phyloP scores from a whole-genome alignment of 2,329 filamentous ascomycete genomes.

The Coniochaeta pulveracea region DNA sequence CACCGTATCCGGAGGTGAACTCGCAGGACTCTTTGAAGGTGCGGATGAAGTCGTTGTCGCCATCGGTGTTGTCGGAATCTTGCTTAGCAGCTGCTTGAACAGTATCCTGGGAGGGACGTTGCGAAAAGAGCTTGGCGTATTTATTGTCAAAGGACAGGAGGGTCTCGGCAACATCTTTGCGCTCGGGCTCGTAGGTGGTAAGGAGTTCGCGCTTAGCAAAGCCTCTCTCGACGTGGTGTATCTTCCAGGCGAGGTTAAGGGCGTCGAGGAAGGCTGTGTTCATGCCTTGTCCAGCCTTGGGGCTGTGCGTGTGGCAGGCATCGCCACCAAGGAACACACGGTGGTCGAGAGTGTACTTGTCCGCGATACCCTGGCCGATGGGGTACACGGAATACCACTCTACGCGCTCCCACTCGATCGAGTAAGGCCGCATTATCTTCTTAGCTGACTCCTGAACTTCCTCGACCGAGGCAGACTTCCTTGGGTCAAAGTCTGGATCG shows the following conservation, averaged over 20 bases:
- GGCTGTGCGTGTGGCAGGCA: constrained; percentile 67
- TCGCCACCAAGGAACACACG: constrained; percentile 67
- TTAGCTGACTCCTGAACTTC: constrained; percentile 56
- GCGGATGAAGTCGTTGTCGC: constrained; percentile 73
- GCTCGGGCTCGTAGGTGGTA: constrained; percentile 77
- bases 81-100: constrained; percentile 51
- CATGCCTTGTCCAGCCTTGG: constrained; percentile 69
- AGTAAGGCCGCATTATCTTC: constrained; percentile 54
- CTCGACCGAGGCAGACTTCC: constrained; percentile 49
- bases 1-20: constrained; percentile 86
- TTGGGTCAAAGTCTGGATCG: constrained; percentile 48
- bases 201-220: constrained; percentile 67
- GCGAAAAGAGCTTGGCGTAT: constrained; percentile 84
- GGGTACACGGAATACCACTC: constrained; percentile 72
- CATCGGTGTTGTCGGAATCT: constrained; percentile 16
- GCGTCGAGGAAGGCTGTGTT: constrained; percentile 73
- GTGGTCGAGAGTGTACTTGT: constrained; percentile 54
- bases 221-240: constrained; percentile 77
- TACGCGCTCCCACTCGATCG: constrained; percentile 53
- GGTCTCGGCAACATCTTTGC: constrained; percentile 73
- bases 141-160: constrained; percentile 78
- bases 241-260: constrained; percentile 90
- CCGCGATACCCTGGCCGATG: constrained; percentile 63
- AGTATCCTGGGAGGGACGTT: constrained; percentile 61
- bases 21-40: constrained; percentile 87